A percentile compares a stretch with the other conserved stretches of the same genome.
phyloP scores from a whole-genome alignment of 1,284 basidiomycete genomes.

The Albatrellus sp. region DNA sequence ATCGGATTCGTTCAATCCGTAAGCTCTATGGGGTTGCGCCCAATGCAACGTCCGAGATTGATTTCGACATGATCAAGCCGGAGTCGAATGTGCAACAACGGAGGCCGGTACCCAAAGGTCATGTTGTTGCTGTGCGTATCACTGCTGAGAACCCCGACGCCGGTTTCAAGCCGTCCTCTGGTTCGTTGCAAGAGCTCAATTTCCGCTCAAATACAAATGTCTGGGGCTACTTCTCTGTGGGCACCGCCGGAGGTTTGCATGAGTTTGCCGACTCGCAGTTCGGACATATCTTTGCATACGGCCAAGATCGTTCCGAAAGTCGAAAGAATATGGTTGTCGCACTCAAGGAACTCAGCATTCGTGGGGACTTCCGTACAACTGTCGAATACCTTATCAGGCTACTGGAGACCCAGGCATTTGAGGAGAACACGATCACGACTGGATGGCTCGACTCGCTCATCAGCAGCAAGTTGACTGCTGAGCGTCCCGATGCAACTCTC shows the following conservation, averaged over 20 bases:
- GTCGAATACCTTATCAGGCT: slow-evolving; percentile 99
- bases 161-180: slow-evolving; percentile 99
- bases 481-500: slow-evolving; percentile 84
- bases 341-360: slow-evolving; percentile 95
- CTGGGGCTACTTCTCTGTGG: slow-evolving; percentile 99
- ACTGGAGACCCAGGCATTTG: slow-evolving; percentile 92
- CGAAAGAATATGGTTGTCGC: slow-evolving; percentile 99
- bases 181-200: slow-evolving; percentile 94
- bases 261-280: slow-evolving; percentile 99
- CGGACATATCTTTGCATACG: slow-evolving; percentile 98
- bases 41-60: slow-evolving; percentile 81
- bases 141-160: slow-evolving; percentile 99
- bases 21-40: slow-evolving; percentile 92
- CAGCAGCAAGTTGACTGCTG: slow-evolving; percentile 92
- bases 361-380: slow-evolving; percentile 97
- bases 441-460: slow-evolving; percentile 98
- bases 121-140: slow-evolving; percentile 98
- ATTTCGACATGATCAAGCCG: slow-evolving; percentile 91
- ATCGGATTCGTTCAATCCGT: slow-evolving; percentile 93
- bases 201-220: slow-evolving; percentile 99
- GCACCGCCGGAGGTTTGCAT: slow-evolving; percentile 90
- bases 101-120: slow-evolving; percentile 94
- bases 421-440: slow-evolving; percentile 95
- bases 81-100: slow-evolving; percentile 83
- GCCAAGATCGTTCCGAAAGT: slow-evolving; percentile 90